Base-by-base conservation (phyloP, 2,329 filamentous ascomycete species). In the Aureobasidium sp. region DNA sequence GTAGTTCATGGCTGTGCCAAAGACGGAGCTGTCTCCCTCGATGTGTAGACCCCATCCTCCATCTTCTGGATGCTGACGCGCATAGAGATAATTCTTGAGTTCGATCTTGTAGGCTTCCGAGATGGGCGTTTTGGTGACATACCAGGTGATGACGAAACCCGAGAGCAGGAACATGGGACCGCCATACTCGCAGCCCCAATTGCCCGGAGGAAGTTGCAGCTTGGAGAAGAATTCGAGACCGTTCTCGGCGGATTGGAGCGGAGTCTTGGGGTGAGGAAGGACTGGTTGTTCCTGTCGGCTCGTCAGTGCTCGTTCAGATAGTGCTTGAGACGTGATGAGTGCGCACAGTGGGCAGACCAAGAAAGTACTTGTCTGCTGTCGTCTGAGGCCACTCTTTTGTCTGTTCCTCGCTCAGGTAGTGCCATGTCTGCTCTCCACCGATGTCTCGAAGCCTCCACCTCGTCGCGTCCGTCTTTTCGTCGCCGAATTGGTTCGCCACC, bases 41-140 rank as follows among this genome's bases (percentile, higher is more conserved):
- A 96, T 95, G 69, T 99, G 94, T 41, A 99, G 78, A 0, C 94
- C 94, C 94, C 94, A 99, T 7, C 94, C 94, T n/a, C 94, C 93
- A 74, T 97, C 91, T 58, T 73, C 70, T 9, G 73, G 34, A 67
- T 96, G 80, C 55, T 93, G 90, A 59, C 91, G 86, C 4, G 91
- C 89, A 70, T 91, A 89, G 1, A 99, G 80, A 75, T 99, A 99
- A 68, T 93, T 91, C 72, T 88, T 93, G 71, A 99, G 95, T 74
- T 96, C 94, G 48, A 86, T 90, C 25, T 87, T 87, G 73, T 91
- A 87, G 63, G 89, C 85, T 64, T 85, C 84, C 1, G 91, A 87
- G 62, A 99, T 90, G 4, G 89, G 88, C 58, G 91, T 96, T 72
- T 92, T 86, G 65, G 92, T 97, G 58, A 88, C 88, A 73, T 96